Conservation (phyloP, 2,329 filamentous ascomycete species). For the Colletotrichum sp. region DNA sequence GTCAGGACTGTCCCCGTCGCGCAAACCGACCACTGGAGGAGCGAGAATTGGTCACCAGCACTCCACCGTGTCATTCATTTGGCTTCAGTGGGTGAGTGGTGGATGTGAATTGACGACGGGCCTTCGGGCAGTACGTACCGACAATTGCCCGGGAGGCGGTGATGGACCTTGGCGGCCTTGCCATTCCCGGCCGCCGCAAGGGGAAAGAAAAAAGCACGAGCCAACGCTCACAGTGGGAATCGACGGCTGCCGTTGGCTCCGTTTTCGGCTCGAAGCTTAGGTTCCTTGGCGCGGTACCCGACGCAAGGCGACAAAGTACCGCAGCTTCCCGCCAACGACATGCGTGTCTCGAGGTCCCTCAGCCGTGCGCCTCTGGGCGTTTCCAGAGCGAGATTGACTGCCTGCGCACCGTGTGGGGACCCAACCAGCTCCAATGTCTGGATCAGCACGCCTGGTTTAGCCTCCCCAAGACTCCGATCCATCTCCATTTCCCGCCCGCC, state of each 20-base stretch:
- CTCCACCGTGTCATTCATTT: background rate
- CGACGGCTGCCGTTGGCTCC: background rate
- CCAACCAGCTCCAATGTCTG: background rate
- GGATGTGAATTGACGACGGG: background rate
- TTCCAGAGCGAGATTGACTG: background rate
- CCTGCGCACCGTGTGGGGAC: background rate
- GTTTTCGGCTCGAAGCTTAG: slow-evolving; percentile 19
- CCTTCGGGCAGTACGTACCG: background rate
- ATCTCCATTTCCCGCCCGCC: slow-evolving; percentile 8
- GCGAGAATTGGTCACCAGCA: slow-evolving; percentile 4
- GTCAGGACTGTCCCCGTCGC: background rate
- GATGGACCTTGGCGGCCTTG: background rate
- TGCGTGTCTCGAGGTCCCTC: background rate
- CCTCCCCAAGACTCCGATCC: background rate
- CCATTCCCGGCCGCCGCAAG: background rate
- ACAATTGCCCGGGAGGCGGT: slow-evolving; percentile 1
- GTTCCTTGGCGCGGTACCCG: slow-evolving; percentile 15
- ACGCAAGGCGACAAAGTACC: slow-evolving; percentile 3
- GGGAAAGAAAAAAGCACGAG: background rate
- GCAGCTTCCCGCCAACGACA: background rate
- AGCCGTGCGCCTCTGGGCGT: slow-evolving; percentile 1
- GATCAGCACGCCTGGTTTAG: background rate
- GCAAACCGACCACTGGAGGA: background rate
- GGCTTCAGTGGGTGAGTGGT: background rate
- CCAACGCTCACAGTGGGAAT: background rate